Evolutionary conservation across 495 filamentous ascomycete species (phyloP), one percentile per base, ranked within the genome.

Genomic region (Chaetomium fimeti): DNA sequence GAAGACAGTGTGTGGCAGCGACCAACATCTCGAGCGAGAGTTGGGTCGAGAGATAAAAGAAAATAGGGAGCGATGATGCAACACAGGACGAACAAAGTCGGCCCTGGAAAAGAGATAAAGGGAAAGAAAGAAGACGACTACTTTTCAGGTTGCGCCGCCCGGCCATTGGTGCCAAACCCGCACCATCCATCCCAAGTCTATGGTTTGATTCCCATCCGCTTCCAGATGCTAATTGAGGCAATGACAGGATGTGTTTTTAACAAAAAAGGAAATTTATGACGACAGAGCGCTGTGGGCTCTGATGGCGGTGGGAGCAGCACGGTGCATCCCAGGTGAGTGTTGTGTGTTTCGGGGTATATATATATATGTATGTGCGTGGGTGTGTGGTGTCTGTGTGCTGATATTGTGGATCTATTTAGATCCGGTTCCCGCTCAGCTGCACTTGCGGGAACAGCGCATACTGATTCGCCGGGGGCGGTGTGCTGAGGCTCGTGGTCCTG

Each of bases 391-490:
- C 15, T 27, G 12, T 8, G 20, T 15, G 24, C 29, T 57, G 20
- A 57, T 9, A 22, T 2, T 18, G 27, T 16, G 6, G 15, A 29
- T 20, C 29, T n/a, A 18, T 56, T 56, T 55, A 74, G 60, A 74
- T 71, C n/a, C 67, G 68, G 29, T 68, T 54, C 6, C 70, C 67
- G 49, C 43, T 65, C 57, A 71, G 48, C n/a, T 69, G 57, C 11
- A 69, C 54, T 2, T 70, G 70, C 2, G 76, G 76, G 38, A 78
- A 78, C 22, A 78, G 64, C 15, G 71, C 72, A 68, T 79, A 81
- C 72, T 78, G 76, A 65, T 75, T 71, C 60, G 75, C 73, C 49
- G 77, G 73, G 55, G 70, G 73, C 53, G 74, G 70, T 36, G 75
- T 77, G 75, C 71, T 76, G 56, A 76, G 71, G 63, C 72, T 75